Evolutionary conservation across 441 rosid genomes (phyloP).

Genomic region (Isatis lusitanica): DNA sequence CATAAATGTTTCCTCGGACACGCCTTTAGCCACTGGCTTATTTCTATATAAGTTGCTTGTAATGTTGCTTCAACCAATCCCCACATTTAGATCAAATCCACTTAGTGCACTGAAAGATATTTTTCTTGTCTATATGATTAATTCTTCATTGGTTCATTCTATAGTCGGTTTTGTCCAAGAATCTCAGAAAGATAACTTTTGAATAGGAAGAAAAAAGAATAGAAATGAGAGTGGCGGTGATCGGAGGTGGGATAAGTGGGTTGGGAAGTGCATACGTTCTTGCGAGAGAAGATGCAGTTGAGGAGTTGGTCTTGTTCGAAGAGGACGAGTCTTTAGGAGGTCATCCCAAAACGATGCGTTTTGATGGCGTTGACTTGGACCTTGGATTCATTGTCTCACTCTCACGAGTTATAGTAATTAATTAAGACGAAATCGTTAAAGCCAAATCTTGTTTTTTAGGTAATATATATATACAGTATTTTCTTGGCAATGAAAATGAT

Average conservation of each 20-base stretch:
- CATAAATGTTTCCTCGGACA: not conserved
- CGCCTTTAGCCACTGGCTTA: not conserved
- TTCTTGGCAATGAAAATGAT: too few species aligned
- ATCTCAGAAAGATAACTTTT: not conserved
- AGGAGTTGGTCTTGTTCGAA: constrained; percentile 59
- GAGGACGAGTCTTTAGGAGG: constrained; percentile 65
- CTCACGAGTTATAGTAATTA: not conserved
- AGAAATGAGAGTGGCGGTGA: constrained; percentile 61
- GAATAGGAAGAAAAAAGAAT: not conserved
- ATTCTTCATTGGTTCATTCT: not conserved
- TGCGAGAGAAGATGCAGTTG: constrained; percentile 20
- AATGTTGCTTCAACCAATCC: not conserved
- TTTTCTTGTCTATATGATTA: not conserved
- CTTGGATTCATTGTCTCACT: constrained; percentile 65
- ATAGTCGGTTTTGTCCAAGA: not conserved
- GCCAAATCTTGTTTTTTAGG: too few species aligned
- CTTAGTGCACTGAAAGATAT: not conserved
- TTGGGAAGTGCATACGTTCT: constrained; percentile 53
- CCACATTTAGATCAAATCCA: not conserved
- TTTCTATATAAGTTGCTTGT: not conserved
- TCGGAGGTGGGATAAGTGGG: constrained; percentile 76
- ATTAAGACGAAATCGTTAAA: too few species aligned
- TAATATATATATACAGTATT: too few species aligned
- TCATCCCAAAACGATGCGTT: constrained; percentile 56
- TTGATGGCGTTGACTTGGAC: constrained; percentile 61